Evolutionary conservation across 139 green algal species (phyloP), one percentile per base, ranked within the genome.

Genomic region (Coelastrella sp.): DNA sequence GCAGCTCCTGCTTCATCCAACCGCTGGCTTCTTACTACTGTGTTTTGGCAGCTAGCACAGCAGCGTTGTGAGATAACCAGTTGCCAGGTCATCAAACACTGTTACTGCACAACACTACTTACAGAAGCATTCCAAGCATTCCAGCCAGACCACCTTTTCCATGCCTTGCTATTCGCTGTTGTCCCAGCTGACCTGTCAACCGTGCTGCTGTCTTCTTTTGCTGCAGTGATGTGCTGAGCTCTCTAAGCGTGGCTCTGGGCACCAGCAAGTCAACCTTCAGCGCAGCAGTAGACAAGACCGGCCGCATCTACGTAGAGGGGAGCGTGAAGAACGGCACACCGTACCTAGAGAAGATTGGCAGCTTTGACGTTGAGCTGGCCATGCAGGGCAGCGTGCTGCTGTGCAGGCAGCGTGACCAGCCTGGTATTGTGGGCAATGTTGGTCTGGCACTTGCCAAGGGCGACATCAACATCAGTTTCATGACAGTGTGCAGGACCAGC

Each of bases 381-480:
- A 80, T 95, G 77, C 73, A 92, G 81, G 92, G 89, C 75, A 68
- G 58, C 7, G 85, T 92, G 78, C 73, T 92, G 76, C 85, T 93
- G 64, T 91, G 80, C 86, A 93, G 94, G 61, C 97, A 99, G 93
- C 91, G 90, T 4, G 98, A 99, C 88, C 96, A 98, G 94, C 98
- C 98, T 0, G 98, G 98, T 89, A 98, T 99, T 80, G 98, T 99
- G 83, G 96, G 95, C 71, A 94, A 90, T 4, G 96, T 99, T 13
- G 95, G 94, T 64, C 93, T 88, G 47, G 83, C 96, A 47, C 94
- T 99, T 22, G 95, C 93, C 64, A 86, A 94, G 54, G 93, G 93
- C 76, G 90, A 95, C 60, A 86, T 99, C 89, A 99, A 99, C 96
- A 97, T 99, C 90, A 96, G 91, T 81, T 99, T 97, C 97, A 99